Base-by-base conservation (phyloP, 139 green algal species). In the Chlorella vulgaris region DNA sequence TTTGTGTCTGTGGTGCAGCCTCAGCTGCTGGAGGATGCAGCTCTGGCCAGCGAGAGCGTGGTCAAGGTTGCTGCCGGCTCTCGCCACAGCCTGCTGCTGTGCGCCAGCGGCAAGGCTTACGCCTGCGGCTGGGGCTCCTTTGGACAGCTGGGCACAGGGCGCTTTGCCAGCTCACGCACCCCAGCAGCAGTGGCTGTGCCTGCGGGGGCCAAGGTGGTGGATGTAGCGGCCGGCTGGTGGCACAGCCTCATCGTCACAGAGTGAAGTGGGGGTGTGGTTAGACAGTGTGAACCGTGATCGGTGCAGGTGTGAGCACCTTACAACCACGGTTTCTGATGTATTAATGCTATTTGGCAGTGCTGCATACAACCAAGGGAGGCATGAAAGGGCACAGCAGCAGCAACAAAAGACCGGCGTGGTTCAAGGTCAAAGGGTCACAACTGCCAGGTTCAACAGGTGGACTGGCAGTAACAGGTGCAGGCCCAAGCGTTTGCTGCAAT, bases 181-280 rank as follows among this genome's bases (percentile, higher is more conserved):
- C 79, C 77, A 2, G 3, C 36, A n/a, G 51, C 62, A 22, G 50
- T 86, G 55, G 74, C 70, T 10, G 62, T 67, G 63, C 55, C 50
- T 3, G 81, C 4, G 0, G 79, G 43, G 3, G 38, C 10, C 8
- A 61, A 39, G 36, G 84, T 85, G 66, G 7, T 35, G 10, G 78
- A 85, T 28, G 13, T 91, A 15, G 74, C 83, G 2, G 85, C 82
- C 21, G 87, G 87, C 36, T 91, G 87, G 87, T 91, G 86, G 86
- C 83, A 88, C 69, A 82, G 71, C 15, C 50, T 91, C 26, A 36
- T 91, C 35, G 62, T 86, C 35, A 82, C 83, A 24, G 38, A 61
- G 19, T 78, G 75, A 71, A 8, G 7, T 50, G 47, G 29, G 66
- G 26, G 3, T 61, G 42, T 38, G 21, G 18, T 65, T 10, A 58